These are phyloP conservation scores for Fusarium sp. DNA, from an alignment of 2,329 filamentous ascomycete genomes.

Conservation along the genomic window DNA sequence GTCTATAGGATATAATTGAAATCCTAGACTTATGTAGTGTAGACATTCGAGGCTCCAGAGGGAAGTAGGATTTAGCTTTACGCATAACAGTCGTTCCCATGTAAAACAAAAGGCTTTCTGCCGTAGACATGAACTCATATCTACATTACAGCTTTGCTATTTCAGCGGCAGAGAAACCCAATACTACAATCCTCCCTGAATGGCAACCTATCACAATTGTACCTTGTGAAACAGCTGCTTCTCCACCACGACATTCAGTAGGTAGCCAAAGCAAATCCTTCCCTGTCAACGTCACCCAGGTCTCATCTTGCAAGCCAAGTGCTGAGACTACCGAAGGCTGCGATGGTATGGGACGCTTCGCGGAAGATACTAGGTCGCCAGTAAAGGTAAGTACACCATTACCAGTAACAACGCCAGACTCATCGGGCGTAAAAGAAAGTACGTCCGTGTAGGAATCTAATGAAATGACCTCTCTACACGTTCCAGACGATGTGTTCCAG, in stretches of 20 bases:
- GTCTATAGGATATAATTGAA: no score
- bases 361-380: not conserved
- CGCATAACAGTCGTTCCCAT: no score
- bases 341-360: not conserved
- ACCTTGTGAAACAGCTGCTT: not conserved
- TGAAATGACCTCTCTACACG: not conserved
- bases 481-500: no score
- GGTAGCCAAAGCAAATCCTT: not conserved
- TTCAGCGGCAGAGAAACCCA: not conserved
- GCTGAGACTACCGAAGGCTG: not conserved
- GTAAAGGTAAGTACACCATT: not conserved
- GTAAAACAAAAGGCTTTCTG: no score
- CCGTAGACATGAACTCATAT: no score
- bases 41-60: no score
- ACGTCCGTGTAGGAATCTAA: not conserved
- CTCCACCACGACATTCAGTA: not conserved
- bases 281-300: not conserved
- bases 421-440: no score
- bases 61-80: no score
- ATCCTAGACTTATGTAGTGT: no score
- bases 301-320: not conserved
- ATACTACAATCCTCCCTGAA: not conserved
- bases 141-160: no score
- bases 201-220: not conserved
- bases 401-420: not conserved